Conservation (phyloP, 768 basidiomycete species). For the Terana coerulea region DNA sequence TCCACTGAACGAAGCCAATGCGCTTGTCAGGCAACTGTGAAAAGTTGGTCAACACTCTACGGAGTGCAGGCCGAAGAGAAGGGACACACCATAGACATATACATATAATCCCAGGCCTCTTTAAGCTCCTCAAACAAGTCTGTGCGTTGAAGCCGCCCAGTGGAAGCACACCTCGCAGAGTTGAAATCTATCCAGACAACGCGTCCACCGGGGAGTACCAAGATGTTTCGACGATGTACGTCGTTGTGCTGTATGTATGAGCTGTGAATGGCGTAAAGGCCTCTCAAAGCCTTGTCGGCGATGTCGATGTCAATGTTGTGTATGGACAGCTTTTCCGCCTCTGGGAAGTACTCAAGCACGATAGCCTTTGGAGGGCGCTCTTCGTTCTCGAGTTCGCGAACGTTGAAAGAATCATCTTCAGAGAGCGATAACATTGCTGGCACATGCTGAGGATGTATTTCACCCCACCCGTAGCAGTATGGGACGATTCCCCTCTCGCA, state of each 20-base stretch:
- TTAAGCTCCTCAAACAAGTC: not conserved
- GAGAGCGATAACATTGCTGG: too few relatives aligned
- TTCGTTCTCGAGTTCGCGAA: not conserved
- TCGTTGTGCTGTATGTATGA: constrained; percentile 10
- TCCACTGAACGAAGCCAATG: too few relatives aligned
- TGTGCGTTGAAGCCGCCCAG: not conserved
- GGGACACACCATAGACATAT: not conserved
- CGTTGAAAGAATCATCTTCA: too few relatives aligned
- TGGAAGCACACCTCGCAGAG: not conserved
- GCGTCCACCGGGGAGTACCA: not conserved
- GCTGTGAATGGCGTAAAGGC: constrained; percentile 2
- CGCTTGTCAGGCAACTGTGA: constrained; percentile 1
- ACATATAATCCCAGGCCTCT: not conserved
- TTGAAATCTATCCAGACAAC: constrained; percentile 5
- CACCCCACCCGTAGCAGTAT: constrained; percentile 17
- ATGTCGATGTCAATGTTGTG: constrained; percentile 1
- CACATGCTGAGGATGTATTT: too few relatives aligned
- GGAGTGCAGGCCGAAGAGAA: not conserved
- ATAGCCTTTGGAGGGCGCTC: constrained; percentile 2
- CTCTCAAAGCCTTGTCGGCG: constrained; percentile 4
- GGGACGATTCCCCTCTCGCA: constrained; percentile 12
- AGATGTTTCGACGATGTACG: not conserved
- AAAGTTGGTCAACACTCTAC: not conserved
- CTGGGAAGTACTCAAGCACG: constrained; percentile 11
- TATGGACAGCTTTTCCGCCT: not conserved